These are phyloP conservation scores for Moesziomyces sp. DNA, from an alignment of 1,284 basidiomycete species.

Conservation along the genomic window DNA sequence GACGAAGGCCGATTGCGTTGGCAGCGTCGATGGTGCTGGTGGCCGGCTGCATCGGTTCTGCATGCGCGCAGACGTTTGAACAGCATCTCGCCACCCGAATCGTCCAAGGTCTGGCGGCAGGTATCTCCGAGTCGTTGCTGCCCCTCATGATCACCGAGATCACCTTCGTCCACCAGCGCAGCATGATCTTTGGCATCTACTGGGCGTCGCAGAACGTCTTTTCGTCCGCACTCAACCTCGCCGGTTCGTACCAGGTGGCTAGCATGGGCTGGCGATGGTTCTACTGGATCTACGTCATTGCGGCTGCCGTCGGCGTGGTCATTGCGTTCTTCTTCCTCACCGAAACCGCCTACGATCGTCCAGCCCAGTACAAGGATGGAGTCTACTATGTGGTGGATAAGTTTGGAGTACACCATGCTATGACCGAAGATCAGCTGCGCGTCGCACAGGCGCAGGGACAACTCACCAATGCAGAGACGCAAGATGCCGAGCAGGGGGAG, in stretches of 20 bases:
- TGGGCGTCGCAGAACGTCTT: conserved; percentile 9
- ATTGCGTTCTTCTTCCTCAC: conserved; percentile 10
- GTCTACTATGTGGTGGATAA: conserved; percentile 6
- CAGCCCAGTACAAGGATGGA: conserved; percentile 2
- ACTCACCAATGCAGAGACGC: not conserved
- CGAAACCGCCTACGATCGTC: conserved; percentile 6
- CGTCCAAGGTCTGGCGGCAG: conserved; percentile 6
- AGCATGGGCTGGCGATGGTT: conserved; percentile 7
- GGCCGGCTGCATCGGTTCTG: not conserved
- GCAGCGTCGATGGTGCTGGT: not conserved
- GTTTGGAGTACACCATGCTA: conserved; percentile 4
- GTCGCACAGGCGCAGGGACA: not conserved
- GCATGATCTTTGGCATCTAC: conserved; percentile 7
- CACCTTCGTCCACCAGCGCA: conserved; percentile 5
- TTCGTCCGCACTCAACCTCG: conserved; percentile 5
- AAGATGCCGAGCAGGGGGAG: conserved; percentile 1
- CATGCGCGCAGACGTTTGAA: conserved; percentile 1
- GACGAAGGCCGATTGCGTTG: not conserved
- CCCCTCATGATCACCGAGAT: conserved; percentile 9
- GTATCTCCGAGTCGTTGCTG: conserved; percentile 5
- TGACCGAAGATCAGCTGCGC: conserved; percentile 3
- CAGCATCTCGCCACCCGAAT: conserved; percentile 8
- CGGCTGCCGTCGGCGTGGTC: conserved; percentile 1
- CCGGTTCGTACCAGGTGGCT: conserved; percentile 6
- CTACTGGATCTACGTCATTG: conserved; percentile 10